A percentile compares a stretch with the other conserved stretches of the same genome.
These are phyloP conservation scores for Amanita rimosa DNA, from an alignment of 768 basidiomycete genomes.

Conservation along the genomic window DNA sequence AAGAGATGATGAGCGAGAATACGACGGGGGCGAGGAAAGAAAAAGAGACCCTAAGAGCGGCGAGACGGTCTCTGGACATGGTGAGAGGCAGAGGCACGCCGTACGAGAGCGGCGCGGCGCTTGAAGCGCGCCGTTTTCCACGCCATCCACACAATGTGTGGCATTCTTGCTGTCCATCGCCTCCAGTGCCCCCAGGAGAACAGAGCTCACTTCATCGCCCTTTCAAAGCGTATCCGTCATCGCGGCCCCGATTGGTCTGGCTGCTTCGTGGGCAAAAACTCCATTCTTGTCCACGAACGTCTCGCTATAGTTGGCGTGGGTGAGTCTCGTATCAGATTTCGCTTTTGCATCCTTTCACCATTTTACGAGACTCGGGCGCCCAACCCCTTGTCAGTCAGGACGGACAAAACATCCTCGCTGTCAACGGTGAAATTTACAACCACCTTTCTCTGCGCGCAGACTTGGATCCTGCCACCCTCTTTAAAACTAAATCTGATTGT, in stretches of 20 bases:
- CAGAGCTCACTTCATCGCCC: slow-evolving; percentile 66
- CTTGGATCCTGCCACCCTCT: slow-evolving; percentile 55
- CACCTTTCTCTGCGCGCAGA: slow-evolving; percentile 68
- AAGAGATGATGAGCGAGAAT: not conserved
- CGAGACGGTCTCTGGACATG: slow-evolving; percentile 28
- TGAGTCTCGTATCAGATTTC: slow-evolving; percentile 24
- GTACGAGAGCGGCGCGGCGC: no score
- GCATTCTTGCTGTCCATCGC: slow-evolving; percentile 82
- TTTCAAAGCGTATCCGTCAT: slow-evolving; percentile 85
- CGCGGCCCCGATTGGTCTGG: slow-evolving; percentile 99
- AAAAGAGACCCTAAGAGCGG: slow-evolving; percentile 23
- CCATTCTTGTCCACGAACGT: slow-evolving; percentile 88
- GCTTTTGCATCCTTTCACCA: slow-evolving; percentile 4
- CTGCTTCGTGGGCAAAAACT: slow-evolving; percentile 74
- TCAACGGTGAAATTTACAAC: slow-evolving; percentile 99
- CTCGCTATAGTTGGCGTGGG: slow-evolving; percentile 97
- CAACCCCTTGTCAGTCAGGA: slow-evolving; percentile 89
- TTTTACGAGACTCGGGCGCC: slow-evolving; percentile 77
- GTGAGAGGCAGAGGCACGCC: slow-evolving; percentile 2
- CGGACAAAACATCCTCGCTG: slow-evolving; percentile 72
- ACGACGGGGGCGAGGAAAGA: not conserved
- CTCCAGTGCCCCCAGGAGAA: slow-evolving; percentile 59
- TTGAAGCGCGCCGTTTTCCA: not conserved
- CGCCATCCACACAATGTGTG: slow-evolving; percentile 58
- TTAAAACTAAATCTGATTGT: slow-evolving; percentile 98